A percentile compares a stretch with the other conserved stretches of the same genome.
Evolutionary conservation across 2,329 filamentous ascomycete species (phyloP).

Genomic region (Colletotrichum plurivorum): DNA sequence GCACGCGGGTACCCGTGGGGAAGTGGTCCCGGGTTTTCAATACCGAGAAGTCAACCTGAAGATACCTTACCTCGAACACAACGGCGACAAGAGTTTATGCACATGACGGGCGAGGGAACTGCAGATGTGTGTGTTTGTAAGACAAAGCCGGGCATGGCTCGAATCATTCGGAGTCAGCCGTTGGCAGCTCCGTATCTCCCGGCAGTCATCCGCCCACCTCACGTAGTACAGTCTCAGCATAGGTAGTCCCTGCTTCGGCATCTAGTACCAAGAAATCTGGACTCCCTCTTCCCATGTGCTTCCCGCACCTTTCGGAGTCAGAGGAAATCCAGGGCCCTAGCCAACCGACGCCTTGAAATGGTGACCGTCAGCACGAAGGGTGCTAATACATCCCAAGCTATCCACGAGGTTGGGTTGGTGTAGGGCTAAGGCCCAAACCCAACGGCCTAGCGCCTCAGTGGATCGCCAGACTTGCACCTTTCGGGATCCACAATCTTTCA

Average conservation of each 20-base stretch:
- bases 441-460: conserved; percentile 23
- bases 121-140: neutral
- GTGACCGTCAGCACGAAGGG: neutral
- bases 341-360: conserved; percentile 16
- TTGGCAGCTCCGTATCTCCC: conserved; percentile 30
- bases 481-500: conserved; percentile 30
- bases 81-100: neutral
- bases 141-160: conserved; percentile 11
- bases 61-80: neutral
- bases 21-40: neutral
- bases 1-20: neutral
- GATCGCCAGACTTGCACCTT: conserved; percentile 30
- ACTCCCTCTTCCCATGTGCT: neutral
- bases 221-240: conserved; percentile 30
- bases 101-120: neutral
- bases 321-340: conserved; percentile 23
- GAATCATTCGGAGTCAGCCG: conserved; percentile 12
- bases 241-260: conserved; percentile 19
- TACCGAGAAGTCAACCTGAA: neutral
- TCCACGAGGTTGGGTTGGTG: no score
- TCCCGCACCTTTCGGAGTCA: neutral
- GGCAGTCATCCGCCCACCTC: conserved; percentile 32
- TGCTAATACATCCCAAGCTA: neutral
- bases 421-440: conserved; percentile 24
- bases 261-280: no score